Evolutionary conservation across 2,329 filamentous ascomycete species (phyloP).

Genomic region (Laburnicola sp.): DNA sequence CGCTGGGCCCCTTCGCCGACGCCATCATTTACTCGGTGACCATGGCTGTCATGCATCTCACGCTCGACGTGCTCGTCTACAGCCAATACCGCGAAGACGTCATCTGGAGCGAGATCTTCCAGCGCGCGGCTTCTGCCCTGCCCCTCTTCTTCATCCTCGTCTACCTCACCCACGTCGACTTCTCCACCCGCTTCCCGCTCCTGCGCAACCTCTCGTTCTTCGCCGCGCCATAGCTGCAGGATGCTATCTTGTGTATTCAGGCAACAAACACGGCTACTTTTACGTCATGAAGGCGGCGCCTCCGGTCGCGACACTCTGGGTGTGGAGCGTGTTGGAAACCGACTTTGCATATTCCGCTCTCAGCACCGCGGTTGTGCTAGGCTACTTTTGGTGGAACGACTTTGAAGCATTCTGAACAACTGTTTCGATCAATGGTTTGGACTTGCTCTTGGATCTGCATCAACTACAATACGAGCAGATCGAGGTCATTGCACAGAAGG

Average conservation of each 20-base stretch:
- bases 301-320: conserved; percentile 85
- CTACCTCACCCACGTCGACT: conserved; percentile 49
- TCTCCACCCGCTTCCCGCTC: conserved; percentile 50
- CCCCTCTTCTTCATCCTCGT: conserved; percentile 52
- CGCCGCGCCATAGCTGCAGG: conserved; percentile 63
- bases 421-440: too few species aligned
- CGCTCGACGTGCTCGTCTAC: conserved; percentile 77
- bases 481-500: too few species aligned
- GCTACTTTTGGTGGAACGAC: conserved; percentile 59
- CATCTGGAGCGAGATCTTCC: conserved; percentile 59
- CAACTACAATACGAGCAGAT: too few species aligned
- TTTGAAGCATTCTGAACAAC: conserved; percentile 51
- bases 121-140: conserved; percentile 53
- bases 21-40: conserved; percentile 58
- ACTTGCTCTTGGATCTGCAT: too few species aligned
- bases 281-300: conserved; percentile 90
- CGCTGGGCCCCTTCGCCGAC: conserved; percentile 52
- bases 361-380: conserved; percentile 56
- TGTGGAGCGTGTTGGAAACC: conserved; percentile 91
- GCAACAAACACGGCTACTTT: conserved; percentile 79
- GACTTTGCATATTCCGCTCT: conserved; percentile 66
- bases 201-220: conserved; percentile 63
- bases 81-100: conserved; percentile 74
- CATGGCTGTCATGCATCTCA: conserved; percentile 73
- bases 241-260: conserved; percentile 78